Evolutionary conservation across 768 basidiomycete genomes (phyloP).

Genomic region (Guyanaporus albipodus): DNA sequence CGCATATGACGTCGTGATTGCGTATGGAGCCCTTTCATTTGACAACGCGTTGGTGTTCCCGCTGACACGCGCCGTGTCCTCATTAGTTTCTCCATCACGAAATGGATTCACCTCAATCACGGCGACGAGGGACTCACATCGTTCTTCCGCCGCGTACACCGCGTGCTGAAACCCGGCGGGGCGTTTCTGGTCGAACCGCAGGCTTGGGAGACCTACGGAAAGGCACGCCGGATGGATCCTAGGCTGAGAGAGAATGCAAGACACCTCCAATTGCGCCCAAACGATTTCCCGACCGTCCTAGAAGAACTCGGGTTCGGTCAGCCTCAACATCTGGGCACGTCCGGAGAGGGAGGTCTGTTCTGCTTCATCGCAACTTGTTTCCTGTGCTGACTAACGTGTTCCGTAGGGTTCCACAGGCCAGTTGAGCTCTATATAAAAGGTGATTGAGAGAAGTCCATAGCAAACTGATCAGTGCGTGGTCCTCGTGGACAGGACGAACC

Average conservation of each 20-base stretch:
- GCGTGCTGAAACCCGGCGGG: slow-evolving; percentile 58
- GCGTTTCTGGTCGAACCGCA: slow-evolving; percentile 80
- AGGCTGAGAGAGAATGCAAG: slow-evolving; percentile 59
- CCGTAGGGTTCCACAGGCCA: slow-evolving; percentile 30
- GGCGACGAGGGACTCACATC: slow-evolving; percentile 67
- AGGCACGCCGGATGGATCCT: slow-evolving; percentile 67
- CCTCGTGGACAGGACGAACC: no score
- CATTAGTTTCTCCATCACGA: slow-evolving; percentile 66
- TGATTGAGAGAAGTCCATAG: no score
- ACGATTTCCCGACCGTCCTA: slow-evolving; percentile 55
- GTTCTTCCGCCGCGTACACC: slow-evolving; percentile 65
- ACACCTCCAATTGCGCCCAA: slow-evolving; percentile 54
- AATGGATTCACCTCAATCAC: slow-evolving; percentile 87
- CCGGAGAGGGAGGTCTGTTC: slow-evolving; percentile 62
- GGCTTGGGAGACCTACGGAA: slow-evolving; percentile 78
- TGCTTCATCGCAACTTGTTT: no score
- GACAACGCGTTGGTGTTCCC: neutral
- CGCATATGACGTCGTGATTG: slow-evolving; percentile 75
- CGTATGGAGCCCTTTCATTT: slow-evolving; percentile 40
- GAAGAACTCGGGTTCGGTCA: slow-evolving; percentile 58
- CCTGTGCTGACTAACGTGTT: slow-evolving; percentile 1
- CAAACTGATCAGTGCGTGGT: no score
- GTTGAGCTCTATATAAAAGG: slow-evolving; percentile 60
- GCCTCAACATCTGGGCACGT: slow-evolving; percentile 44
- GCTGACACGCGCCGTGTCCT: no score